Percentiles rank a stretch among this genome's conserved stretches.
Conservation (phyloP, 1,284 basidiomycete genomes). For the Pholiota adiposa region DNA sequence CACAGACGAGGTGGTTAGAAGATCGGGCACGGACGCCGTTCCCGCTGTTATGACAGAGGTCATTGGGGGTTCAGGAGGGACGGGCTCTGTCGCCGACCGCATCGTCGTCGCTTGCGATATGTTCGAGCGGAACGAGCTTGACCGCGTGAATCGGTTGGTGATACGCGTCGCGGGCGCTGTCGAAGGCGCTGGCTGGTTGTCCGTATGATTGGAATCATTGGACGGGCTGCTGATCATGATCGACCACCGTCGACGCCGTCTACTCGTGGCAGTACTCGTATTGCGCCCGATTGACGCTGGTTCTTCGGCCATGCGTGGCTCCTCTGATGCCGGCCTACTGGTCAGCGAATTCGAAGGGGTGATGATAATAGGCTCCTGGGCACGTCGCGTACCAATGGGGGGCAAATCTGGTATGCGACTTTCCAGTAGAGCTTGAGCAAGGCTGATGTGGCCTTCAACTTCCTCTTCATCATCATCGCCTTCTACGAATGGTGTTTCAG, state of each 20-base stretch:
- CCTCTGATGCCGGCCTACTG: slow-evolving; percentile 42
- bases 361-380: slow-evolving; percentile 71
- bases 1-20: slow-evolving; percentile 26
- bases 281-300: slow-evolving; percentile 29
- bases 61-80: slow-evolving; percentile 25
- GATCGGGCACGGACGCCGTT: slow-evolving; percentile 32
- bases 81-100: slow-evolving; percentile 29
- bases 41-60: slow-evolving; percentile 29
- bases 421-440: slow-evolving; percentile 74
- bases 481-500: slow-evolving; percentile 45
- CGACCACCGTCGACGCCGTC: slow-evolving; percentile 58
- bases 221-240: slow-evolving; percentile 40
- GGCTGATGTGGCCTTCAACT: slow-evolving; percentile 64
- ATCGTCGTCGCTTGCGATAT: slow-evolving; percentile 31
- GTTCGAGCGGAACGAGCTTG: slow-evolving; percentile 42
- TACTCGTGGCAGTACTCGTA: slow-evolving; percentile 15
- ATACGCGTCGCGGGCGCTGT: slow-evolving; percentile 29
- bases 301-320: slow-evolving; percentile 52
- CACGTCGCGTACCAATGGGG: slow-evolving; percentile 64
- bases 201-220: slow-evolving; percentile 22
- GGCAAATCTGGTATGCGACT: slow-evolving; percentile 76
- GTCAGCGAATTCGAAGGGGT: slow-evolving; percentile 40
- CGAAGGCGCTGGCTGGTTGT: slow-evolving; percentile 22
- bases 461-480: slow-evolving; percentile 72
- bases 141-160: slow-evolving; percentile 31